These are phyloP conservation scores for Apiotrichum laibachii DNA, from an alignment of 1,284 basidiomycete genomes.

Conservation along the genomic window DNA sequence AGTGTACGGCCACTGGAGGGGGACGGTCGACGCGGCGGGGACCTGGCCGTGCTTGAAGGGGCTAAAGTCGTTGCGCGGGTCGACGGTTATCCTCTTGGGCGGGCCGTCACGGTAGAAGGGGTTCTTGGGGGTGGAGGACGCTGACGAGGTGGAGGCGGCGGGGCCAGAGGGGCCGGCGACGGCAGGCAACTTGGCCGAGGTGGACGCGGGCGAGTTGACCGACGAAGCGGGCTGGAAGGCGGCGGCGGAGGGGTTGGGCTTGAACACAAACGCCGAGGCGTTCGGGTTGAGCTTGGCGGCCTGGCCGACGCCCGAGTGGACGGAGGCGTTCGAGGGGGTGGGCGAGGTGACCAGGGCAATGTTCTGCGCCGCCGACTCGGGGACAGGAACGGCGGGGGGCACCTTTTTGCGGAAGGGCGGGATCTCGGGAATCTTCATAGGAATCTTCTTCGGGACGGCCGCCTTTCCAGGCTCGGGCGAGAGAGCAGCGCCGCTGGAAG, in stretches of 20 bases:
- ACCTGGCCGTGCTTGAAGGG: constrained; percentile 70
- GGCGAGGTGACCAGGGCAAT: constrained; percentile 51
- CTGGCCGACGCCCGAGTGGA: constrained; percentile 22
- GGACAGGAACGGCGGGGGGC: constrained; percentile 34
- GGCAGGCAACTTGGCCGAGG: constrained; percentile 14
- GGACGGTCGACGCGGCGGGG: constrained; percentile 67
- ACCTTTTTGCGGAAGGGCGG: constrained; percentile 71
- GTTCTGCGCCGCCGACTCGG: constrained; percentile 39
- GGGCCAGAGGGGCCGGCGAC: neutral
- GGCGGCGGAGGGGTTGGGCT: constrained; percentile 57
- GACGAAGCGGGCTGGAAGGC: constrained; percentile 52
- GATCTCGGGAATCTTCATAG: constrained; percentile 73
- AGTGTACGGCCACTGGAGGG: constrained; percentile 77
- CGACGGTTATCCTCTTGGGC: constrained; percentile 70
- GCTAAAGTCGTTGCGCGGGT: constrained; percentile 91
- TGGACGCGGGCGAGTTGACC: constrained; percentile 29
- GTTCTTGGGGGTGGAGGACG: constrained; percentile 56
- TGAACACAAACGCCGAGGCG: constrained; percentile 65
- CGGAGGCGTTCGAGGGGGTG: constrained; percentile 48
- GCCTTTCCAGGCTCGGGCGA: constrained; percentile 25
- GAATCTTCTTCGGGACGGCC: constrained; percentile 44
- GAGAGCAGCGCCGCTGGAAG: constrained; percentile 22
- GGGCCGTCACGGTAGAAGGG: constrained; percentile 81
- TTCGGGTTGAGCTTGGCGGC: constrained; percentile 68
- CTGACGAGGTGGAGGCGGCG: constrained; percentile 18